Conservation (phyloP, 2,329 filamentous ascomycete genomes). For the Apiospora sp. region DNA sequence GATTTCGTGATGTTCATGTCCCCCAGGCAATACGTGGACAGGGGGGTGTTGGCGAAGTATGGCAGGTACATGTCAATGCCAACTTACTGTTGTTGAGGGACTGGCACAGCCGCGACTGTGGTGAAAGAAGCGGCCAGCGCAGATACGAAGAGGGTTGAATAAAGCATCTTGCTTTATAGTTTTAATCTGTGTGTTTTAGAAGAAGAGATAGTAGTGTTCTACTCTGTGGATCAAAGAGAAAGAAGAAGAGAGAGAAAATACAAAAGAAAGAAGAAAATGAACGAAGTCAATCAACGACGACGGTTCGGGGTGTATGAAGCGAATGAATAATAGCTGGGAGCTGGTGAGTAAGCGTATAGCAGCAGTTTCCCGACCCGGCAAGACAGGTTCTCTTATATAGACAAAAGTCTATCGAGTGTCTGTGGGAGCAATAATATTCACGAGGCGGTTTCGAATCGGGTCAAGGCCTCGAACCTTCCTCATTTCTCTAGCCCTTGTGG, state of each 20-base stretch:
- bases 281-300: slow-evolving; percentile 2
- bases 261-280: slow-evolving; percentile 1
- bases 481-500: not conserved
- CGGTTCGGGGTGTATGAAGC: not conserved
- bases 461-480: not conserved
- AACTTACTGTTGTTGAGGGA: not conserved
- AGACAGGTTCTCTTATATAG: not conserved
- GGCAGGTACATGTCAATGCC: not conserved
- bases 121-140: slow-evolving; percentile 29
- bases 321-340: not conserved
- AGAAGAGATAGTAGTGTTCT: not conserved
- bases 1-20: not conserved
- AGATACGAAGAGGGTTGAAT: slow-evolving; percentile 27
- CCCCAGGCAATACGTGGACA: not conserved
- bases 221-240: not conserved
- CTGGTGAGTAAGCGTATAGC: not conserved
- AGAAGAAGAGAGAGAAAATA: not conserved
- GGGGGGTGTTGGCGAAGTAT: no score
- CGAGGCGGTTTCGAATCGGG: no score
- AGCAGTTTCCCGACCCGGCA: no score
- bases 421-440: not conserved
- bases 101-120: slow-evolving; percentile 21
- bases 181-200: not conserved
- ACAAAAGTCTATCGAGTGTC: no score
- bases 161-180: slow-evolving; percentile 25